Base-by-base conservation (phyloP, 306 rosid genomes). In the Castanopsis chinensis region DNA sequence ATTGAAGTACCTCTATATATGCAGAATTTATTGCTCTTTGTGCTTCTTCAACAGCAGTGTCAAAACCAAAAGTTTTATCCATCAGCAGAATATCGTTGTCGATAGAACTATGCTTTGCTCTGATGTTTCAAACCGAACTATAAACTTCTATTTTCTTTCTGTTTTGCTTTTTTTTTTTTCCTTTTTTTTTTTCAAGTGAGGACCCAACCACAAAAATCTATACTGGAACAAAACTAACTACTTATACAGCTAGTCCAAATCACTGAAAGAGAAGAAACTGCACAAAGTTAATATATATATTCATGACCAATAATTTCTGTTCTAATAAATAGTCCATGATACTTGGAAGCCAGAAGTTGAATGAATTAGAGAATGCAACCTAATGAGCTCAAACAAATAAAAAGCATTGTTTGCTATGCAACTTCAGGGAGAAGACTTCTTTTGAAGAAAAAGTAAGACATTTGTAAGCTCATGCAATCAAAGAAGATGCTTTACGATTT, bases 21-120 rank as follows among this genome's bases (percentile, higher is more conserved):
- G 99, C 97, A 72, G 99, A 96, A 87, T 93, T 90, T 83, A 96
- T 96, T 76, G 99, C 99, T 72, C 98, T 87, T 72, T 96, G 99
- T 74, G 97, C 97, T 88, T 93, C 99, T 89, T 93, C 99, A 82
- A 96, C 99, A 43, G 99, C 99, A 77, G 99, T 93, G 87, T 96
- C 99, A 43, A 96, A 96, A 74, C 99, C 99, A 81, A 96, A 96
- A 55, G 99, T 96, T 83, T 96, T 96, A 78, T 96, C 99, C 97
- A 96, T 93, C 91, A 96, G 78, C 82, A 91, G 79, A 76, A 96
- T 96, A 80, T 93, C 99, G n/a, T 96, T 96, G 87, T 96, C 99
- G 23, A 49, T 49, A 49, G 5, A 12, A 49, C 69, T 35, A 18
- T 32, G 25, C 51, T 65, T 63, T 14, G n/a, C n/a, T n/a, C 35